These are phyloP conservation scores for Elsinoe perseae DNA, from an alignment of 2,329 filamentous ascomycete species.

Conservation along the genomic window DNA sequence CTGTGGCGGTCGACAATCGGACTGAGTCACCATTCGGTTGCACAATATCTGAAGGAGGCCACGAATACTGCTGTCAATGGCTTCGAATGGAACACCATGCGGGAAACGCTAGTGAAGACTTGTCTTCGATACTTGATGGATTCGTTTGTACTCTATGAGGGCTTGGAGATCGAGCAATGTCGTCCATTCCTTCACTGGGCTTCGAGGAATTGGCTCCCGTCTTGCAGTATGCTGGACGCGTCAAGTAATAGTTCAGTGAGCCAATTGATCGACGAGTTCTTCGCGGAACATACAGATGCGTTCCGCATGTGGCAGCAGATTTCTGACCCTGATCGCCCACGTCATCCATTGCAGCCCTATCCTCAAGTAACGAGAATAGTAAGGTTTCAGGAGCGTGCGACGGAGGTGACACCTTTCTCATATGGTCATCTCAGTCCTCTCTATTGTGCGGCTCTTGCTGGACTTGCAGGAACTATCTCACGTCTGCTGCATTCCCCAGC, in stretches of 20 bases:
- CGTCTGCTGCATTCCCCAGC: neutral
- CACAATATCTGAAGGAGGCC: neutral
- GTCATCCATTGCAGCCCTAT: conserved; percentile 12
- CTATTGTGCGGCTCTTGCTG: conserved; percentile 17
- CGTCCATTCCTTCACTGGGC: neutral
- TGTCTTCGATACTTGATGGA: neutral
- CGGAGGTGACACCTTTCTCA: neutral
- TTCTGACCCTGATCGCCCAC: conserved; percentile 18
- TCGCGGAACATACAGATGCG: neutral
- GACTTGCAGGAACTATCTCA: neutral
- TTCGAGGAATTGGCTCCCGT: conserved; percentile 16
- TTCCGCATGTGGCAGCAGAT: conserved; percentile 16
- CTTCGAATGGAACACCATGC: neutral
- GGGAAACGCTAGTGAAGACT: conserved; percentile 11
- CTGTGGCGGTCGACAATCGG: neutral
- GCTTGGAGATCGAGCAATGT: neutral
- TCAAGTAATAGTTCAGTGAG: neutral
- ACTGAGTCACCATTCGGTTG: neutral
- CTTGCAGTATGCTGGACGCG: neutral
- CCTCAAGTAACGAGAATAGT: neutral
- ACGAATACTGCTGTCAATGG: neutral
- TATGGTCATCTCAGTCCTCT: conserved; percentile 10
- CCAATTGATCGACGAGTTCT: neutral
- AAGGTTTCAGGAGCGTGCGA: neutral
- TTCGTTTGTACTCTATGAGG: neutral